Evolutionary conservation across 192 early-diverging fungal species (phyloP).

Genomic region (Gorgonomyces haynaldii): DNA sequence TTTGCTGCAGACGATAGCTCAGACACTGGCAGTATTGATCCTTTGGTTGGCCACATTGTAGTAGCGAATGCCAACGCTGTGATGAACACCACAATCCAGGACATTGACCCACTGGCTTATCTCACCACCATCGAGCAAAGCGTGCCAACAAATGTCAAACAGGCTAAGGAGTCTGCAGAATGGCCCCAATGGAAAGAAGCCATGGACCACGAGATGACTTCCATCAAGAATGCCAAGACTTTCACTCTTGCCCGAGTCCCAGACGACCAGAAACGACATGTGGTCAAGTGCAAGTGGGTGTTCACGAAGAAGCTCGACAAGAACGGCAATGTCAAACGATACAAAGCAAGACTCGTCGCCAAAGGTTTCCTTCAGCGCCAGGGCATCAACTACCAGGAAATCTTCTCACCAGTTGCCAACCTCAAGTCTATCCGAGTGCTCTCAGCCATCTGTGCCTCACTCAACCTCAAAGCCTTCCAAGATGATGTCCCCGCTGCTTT

Average conservation of each 20-base stretch:
- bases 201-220: background rate
- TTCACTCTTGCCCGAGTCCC: too few species aligned
- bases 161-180: background rate
- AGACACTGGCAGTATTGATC: too few species aligned
- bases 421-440: slow-evolving; percentile 11
- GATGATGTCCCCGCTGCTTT: slow-evolving; percentile 24
- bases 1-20: too few species aligned
- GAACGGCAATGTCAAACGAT: slow-evolving; percentile 11
- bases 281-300: slow-evolving; percentile 23
- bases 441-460: background rate
- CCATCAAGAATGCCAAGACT: too few species aligned
- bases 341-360: slow-evolving; percentile 21
- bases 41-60: too few species aligned
- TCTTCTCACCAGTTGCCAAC: slow-evolving; percentile 27
- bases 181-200: background rate
- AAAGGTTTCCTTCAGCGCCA: slow-evolving; percentile 21
- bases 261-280: too few species aligned
- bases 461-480: slow-evolving; percentile 9
- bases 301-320: slow-evolving; percentile 13
- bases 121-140: too few species aligned
- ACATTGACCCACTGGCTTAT: too few species aligned
- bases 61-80: too few species aligned
- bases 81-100: too few species aligned
- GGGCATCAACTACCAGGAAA: slow-evolving; percentile 27
- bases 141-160: background rate